phyloP scores from a whole-genome alignment of 768 basidiomycete genomes.

The Lyophyllum atratum region DNA sequence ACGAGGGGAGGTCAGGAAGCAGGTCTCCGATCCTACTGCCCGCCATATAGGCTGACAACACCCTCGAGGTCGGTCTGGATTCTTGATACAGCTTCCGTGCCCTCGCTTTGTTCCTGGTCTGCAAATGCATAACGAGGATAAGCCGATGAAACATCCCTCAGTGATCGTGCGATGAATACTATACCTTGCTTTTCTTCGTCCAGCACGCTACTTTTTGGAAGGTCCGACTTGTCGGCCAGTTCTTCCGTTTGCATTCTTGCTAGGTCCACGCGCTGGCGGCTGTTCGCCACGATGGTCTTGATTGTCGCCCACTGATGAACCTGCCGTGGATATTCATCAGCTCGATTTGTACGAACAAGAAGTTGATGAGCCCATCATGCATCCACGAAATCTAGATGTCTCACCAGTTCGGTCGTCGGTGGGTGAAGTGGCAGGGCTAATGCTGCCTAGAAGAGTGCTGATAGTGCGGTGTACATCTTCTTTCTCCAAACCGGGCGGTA shows the following conservation, averaged over 20 bases:
- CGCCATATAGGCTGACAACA: background rate
- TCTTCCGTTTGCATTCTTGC: conserved; percentile 16
- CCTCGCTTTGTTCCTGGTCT: background rate
- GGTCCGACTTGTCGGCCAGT: conserved; percentile 17
- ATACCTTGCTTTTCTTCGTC: background rate
- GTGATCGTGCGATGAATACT: background rate
- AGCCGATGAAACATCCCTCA: background rate
- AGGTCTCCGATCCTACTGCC: background rate
- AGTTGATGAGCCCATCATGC: background rate
- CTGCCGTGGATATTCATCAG: background rate
- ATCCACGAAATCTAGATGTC: background rate
- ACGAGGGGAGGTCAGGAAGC: too few relatives aligned
- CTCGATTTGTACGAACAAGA: background rate
- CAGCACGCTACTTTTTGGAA: background rate
- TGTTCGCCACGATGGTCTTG: background rate
- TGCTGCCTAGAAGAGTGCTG: conserved; percentile 16
- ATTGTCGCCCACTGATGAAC: conserved; percentile 2
- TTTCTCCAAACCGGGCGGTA: conserved; percentile 31
- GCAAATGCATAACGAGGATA: background rate
- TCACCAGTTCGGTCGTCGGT: conserved; percentile 7
- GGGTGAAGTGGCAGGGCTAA: background rate
- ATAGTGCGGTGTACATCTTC: conserved; percentile 37
- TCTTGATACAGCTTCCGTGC: background rate
- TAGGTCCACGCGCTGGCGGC: background rate
- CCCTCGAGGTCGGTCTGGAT: background rate